These are phyloP conservation scores for Rhizoclosmatium sp. DNA, from an alignment of 192 early-diverging fungal genomes.

Conservation along the genomic window DNA sequence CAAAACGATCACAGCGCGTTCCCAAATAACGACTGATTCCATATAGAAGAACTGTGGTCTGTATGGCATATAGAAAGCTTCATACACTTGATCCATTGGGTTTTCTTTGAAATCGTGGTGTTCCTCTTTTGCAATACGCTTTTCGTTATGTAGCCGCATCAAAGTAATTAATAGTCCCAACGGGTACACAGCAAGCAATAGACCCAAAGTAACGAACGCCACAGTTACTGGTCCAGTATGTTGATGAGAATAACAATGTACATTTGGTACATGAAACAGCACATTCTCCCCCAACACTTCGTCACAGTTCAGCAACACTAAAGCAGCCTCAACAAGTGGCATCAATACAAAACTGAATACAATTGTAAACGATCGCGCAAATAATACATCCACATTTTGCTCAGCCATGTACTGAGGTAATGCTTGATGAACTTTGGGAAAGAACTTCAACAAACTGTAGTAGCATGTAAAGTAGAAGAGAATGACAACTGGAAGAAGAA, in stretches of 20 bases:
- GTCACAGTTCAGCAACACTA: constrained; percentile 27
- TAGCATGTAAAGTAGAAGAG: neutral
- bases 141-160: neutral
- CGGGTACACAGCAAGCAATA: constrained; percentile 20
- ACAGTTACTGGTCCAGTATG: constrained; percentile 22
- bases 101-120: neutral
- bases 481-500: constrained; percentile 26
- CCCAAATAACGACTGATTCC: constrained; percentile 31
- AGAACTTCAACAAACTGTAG: constrained; percentile 8
- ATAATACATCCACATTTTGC: constrained; percentile 14
- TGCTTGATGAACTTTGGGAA: neutral
- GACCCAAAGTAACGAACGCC: constrained; percentile 12
- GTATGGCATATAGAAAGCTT: constrained; percentile 29
- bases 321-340: constrained; percentile 31
- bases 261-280: constrained; percentile 11
- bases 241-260: constrained; percentile 19
- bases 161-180: constrained; percentile 13
- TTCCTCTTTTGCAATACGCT: neutral
- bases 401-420: constrained; percentile 24
- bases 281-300: constrained; percentile 4
- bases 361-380: constrained; percentile 11
- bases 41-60: constrained; percentile 25
- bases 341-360: constrained; percentile 21
- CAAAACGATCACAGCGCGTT: constrained; percentile 24
- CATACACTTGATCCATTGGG: constrained; percentile 10